Evolutionary conservation across 225 moss, liverwort and hornwort species (phyloP), one percentile per base, ranked within the genome.

Genomic region (Sphagnum contortum): DNA sequence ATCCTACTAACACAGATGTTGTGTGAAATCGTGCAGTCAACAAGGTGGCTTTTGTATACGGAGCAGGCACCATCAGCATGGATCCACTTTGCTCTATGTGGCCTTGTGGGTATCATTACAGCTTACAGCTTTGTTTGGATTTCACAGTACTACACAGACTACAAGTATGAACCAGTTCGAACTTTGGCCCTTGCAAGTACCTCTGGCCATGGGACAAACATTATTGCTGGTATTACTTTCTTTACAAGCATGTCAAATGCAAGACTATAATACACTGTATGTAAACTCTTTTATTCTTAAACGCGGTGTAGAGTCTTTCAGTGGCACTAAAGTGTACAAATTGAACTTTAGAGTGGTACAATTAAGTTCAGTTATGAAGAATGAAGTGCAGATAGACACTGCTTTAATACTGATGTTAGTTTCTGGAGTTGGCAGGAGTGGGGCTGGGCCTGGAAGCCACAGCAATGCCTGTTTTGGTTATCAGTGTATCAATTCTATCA

Each of bases 51-150:
- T 45, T 76, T 98, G 6, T 90, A 91, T 71, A 90, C 96, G 13
- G 93, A 93, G 66, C 96, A 98, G 77, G 96, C 93, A 49, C 96
- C 96, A 64, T 89, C 88, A 11, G 96, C 93, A 63, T 98, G 96
- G 96, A 79, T 98, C 57, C 93, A 98, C 73, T 98, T 98, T 73
- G 93, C 96, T 14, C 80, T 98, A 49, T 98, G 96, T 67, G 96
- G 96, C 45, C 79, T 98, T 70, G 93, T 98, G 62, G 96, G 96
- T 67, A 92, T 98, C 66, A 80, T 87, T 49, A 98, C 96, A 55
- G 96, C 93, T 3, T 98, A 98, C 69, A 73, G 83, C 66, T 98
- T 98, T 63, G 96, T 98, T 6, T 92, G 90, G 90, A 92, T 98
- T 73, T 90, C 96, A 67, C 96, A 98, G 60, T 98, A 98, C 70